Base-by-base conservation (phyloP, 257 asterid species). In the Solanum sitiens region DNA sequence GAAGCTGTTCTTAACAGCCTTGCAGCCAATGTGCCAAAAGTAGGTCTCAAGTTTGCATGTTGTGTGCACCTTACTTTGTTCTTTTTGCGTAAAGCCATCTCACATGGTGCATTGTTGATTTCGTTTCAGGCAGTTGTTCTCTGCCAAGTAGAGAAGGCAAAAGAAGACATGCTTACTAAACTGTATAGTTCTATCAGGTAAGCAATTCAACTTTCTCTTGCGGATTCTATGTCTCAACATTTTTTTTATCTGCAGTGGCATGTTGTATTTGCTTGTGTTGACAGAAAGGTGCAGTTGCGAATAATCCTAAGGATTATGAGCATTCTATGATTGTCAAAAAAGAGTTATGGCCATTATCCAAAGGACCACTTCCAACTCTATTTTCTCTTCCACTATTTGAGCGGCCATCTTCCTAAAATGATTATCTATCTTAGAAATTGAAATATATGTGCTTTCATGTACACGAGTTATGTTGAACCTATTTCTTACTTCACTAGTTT, bases 1-100 rank as follows among this genome's bases (percentile, higher is more conserved):
- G 98, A 96, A 92, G 98, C 98, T 72, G 98, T 96, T 88, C 95
- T 96, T 23, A 96, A 96, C 90, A 96, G 98, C 89, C 98, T 96
- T 88, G 98, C 98, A 47, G 98, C 98, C 83, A 96, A 96, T 90
- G 98, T 96, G 87, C 98, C 98, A 71, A 96, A 96, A 93, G 98
- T 94, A 83, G n/a, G 93, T 79, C 86, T 87, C 45, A 21, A 85
- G 83, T 37, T 45, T 45, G 80, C 37, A 50, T 82, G 25, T 32
- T 25, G 32, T 30, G 32, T 50, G 63, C 45, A n/a, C 67, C 32
- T 87, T 59, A 25, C 86, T 10, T 47, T 73, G 25, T 42, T 86
- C 85, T 18, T 86, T 32, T 40, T 18, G 83, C 67, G 86, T 89
- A 85, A 83, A 88, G 50, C 45, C 88, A 65, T 84, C 80, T 77